A percentile compares a stretch with the other conserved stretches of the same genome.
Conservation (phyloP, 2,329 filamentous ascomycete genomes). For the Hypoxylon sp. region DNA sequence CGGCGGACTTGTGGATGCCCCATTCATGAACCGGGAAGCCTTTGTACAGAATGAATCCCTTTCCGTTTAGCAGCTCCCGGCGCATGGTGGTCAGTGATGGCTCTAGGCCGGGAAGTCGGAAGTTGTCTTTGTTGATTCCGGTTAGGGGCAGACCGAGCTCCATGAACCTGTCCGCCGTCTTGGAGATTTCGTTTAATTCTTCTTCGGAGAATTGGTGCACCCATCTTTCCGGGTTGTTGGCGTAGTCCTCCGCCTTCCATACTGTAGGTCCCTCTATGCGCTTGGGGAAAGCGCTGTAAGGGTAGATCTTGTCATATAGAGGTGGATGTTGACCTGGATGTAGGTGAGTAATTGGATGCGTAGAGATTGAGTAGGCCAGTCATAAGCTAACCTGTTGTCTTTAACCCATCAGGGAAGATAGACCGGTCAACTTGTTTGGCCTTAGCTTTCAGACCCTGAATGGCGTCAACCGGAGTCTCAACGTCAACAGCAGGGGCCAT, state of each 20-base stretch:
- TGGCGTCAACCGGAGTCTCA: constrained; percentile 40
- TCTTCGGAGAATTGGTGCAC: constrained; percentile 74
- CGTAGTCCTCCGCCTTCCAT: constrained; percentile 75
- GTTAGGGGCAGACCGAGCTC: constrained; percentile 72
- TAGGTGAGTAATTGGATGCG: constrained; percentile 24
- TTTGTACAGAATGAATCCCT: constrained; percentile 92
- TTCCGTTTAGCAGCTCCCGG: constrained; percentile 81
- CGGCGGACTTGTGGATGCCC: constrained; percentile 83
- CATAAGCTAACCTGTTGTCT: constrained; percentile 61
- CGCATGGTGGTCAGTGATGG: constrained; percentile 69
- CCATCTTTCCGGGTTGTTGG: constrained; percentile 75
- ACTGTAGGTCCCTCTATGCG: constrained; percentile 76
- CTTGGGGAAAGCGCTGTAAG: constrained; percentile 76
- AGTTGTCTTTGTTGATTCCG: constrained; percentile 72
- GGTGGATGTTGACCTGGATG: constrained; percentile 74
- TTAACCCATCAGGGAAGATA: constrained; percentile 75
- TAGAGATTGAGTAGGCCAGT: background rate
- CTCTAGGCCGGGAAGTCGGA: constrained; percentile 71
- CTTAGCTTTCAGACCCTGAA: constrained; percentile 47
- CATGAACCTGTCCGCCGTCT: constrained; percentile 74
- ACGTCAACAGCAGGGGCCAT: constrained; percentile 52
- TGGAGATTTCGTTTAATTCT: constrained; percentile 73
- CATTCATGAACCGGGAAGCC: constrained; percentile 83
- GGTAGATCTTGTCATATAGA: constrained; percentile 70
- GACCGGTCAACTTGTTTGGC: constrained; percentile 53